phyloP scores from a whole-genome alignment of 768 basidiomycete species.

The Kwoniella sp. region DNA sequence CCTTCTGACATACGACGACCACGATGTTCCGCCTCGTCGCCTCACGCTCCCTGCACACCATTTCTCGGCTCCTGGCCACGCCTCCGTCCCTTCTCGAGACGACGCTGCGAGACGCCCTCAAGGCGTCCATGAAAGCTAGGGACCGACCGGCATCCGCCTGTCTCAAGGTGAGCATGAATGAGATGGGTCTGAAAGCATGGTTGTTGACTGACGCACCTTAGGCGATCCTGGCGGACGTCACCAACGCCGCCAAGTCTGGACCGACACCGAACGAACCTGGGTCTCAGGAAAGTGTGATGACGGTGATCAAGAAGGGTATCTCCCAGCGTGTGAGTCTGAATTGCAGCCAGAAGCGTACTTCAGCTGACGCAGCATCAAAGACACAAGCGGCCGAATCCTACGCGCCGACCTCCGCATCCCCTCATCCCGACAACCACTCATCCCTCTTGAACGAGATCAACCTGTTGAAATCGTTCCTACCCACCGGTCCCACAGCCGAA shows the following conservation, averaged over 20 bases:
- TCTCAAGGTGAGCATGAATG: slow-evolving; percentile 34
- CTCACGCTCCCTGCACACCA: slow-evolving; percentile 7
- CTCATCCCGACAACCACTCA: slow-evolving; percentile 39
- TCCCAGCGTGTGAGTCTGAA: slow-evolving; percentile 37
- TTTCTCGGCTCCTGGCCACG: background rate
- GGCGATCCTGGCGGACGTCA: slow-evolving; percentile 46
- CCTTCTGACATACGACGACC: background rate
- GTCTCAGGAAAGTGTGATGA: slow-evolving; percentile 36
- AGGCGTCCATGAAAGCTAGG: slow-evolving; percentile 47
- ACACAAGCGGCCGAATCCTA: slow-evolving; percentile 43
- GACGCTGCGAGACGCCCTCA: slow-evolving; percentile 44
- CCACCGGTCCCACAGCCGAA: slow-evolving; percentile 27
- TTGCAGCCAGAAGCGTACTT: background rate
- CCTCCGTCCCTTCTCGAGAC: slow-evolving; percentile 23
- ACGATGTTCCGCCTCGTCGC: slow-evolving; percentile 7
- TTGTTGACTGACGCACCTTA: background rate
- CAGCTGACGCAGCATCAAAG: background rate
- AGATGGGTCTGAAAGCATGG: background rate
- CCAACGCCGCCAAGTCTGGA: slow-evolving; percentile 42
- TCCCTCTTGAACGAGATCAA: slow-evolving; percentile 36
- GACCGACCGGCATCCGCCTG: slow-evolving; percentile 35
- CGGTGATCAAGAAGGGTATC: slow-evolving; percentile 42
- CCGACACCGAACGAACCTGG: slow-evolving; percentile 40
- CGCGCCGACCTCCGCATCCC: slow-evolving; percentile 30
- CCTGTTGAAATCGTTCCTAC: slow-evolving; percentile 41